Evolutionary conservation across 2,329 filamentous ascomycete species (phyloP).

Genomic region (Claviceps purpurea): DNA sequence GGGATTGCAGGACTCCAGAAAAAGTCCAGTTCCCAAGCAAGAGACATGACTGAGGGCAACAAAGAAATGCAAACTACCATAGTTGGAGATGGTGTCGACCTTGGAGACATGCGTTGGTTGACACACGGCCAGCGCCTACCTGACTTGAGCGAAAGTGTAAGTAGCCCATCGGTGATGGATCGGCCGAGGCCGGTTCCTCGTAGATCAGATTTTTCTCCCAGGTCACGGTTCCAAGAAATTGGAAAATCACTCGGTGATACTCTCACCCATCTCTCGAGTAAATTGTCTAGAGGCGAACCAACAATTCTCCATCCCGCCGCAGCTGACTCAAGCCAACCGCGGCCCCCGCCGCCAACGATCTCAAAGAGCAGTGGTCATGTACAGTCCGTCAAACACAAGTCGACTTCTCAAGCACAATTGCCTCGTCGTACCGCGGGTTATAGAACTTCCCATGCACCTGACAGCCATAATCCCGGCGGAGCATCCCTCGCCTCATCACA

Average conservation of each 20-base stretch:
- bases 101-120: conserved; percentile 30
- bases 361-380: neutral
- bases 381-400: neutral
- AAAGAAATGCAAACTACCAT: conserved; percentile 31
- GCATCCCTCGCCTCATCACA: too few relatives aligned
- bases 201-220: conserved; percentile 14
- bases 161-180: conserved; percentile 32
- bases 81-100: conserved; percentile 42
- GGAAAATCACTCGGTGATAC: neutral
- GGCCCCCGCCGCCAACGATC: neutral
- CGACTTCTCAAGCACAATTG: neutral
- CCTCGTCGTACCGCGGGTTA: neutral
- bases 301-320: neutral
- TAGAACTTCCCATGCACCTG: too few relatives aligned
- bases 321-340: neutral
- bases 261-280: neutral
- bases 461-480: too few relatives aligned
- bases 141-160: neutral
- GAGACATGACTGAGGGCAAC: conserved; percentile 17
- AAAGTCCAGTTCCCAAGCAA: conserved; percentile 29
- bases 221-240: neutral
- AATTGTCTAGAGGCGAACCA: neutral
- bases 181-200: conserved; percentile 43
- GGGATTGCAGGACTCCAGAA: conserved; percentile 33
- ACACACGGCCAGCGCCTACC: conserved; percentile 4